Evolutionary conservation across 208 protist species (phyloP).

Genomic region (Acanthamoeba quina): DNA sequence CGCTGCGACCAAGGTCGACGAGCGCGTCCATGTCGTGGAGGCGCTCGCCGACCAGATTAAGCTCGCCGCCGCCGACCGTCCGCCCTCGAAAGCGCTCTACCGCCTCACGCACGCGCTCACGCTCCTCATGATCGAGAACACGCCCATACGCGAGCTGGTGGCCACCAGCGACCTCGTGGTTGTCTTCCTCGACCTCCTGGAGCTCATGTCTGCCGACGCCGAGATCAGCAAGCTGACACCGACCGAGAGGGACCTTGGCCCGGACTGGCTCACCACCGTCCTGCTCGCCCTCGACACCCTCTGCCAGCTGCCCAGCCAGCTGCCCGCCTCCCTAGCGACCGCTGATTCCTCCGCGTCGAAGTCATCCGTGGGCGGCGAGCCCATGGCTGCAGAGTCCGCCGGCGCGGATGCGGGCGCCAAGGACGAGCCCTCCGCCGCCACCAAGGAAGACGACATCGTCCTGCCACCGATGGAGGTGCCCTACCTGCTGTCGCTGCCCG

Average conservation of each 20-base stretch:
- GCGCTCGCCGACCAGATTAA: slow-evolving; percentile 31
- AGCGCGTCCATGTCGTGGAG: slow-evolving; percentile 33
- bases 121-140: slow-evolving; percentile 52
- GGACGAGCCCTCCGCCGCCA: neutral
- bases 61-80: slow-evolving; percentile 14
- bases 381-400: no score
- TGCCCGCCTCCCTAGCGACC: neutral
- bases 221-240: neutral
- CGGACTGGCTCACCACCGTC: slow-evolving; percentile 40
- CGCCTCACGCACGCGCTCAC: slow-evolving; percentile 63
- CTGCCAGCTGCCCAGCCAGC: slow-evolving; percentile 56
- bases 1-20: neutral
- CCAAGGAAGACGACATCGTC: neutral
- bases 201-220: neutral
- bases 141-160: slow-evolving; percentile 24
- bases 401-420: neutral
- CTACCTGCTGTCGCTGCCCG: neutral
- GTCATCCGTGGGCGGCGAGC: neutral
- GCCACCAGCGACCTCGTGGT: slow-evolving; percentile 7
- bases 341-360: neutral
- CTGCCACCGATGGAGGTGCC: slow-evolving; percentile 29
- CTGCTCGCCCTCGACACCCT: slow-evolving; percentile 58
- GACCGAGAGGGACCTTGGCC: neutral
- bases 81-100: slow-evolving; percentile 37
- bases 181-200: slow-evolving; percentile 45